These are phyloP conservation scores for Luffa aegyptiaca DNA, from an alignment of 306 rosid genomes.

Conservation along the genomic window DNA sequence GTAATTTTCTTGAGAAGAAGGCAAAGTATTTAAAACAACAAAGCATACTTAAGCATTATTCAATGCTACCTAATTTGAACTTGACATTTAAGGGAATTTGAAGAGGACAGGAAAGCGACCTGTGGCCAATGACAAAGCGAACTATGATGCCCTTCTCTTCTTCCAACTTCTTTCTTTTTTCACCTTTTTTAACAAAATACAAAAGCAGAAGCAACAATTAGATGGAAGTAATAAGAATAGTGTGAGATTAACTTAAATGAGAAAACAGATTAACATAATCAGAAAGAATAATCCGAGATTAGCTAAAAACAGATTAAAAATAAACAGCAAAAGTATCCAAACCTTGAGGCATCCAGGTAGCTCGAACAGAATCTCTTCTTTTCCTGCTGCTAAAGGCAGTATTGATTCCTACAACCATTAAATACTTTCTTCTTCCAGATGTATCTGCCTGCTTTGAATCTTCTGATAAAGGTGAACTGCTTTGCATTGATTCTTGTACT, in stretches of 20 bases:
- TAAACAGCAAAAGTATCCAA: slow-evolving; percentile 1
- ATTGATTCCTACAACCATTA: slow-evolving; percentile 88
- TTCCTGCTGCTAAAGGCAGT: slow-evolving; percentile 98
- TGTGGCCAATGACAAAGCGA: slow-evolving; percentile 95
- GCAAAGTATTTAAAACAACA: background rate
- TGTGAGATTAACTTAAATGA: background rate
- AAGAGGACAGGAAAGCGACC: slow-evolving; percentile 34
- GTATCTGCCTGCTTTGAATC: slow-evolving; percentile 35
- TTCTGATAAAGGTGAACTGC: slow-evolving; percentile 63
- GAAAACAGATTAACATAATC: background rate
- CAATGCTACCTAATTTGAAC: background rate
- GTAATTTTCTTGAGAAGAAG: slow-evolving; percentile 3
- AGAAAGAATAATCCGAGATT: background rate
- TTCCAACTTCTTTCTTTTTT: slow-evolving; percentile 82
- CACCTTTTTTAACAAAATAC: slow-evolving; percentile 49
- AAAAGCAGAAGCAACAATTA: slow-evolving; percentile 28
- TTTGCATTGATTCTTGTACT: slow-evolving; percentile 63
- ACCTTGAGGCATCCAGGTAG: slow-evolving; percentile 99
- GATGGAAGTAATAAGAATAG: background rate
- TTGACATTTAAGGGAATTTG: background rate
- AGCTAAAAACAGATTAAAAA: background rate
- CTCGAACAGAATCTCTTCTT: slow-evolving; percentile 96
- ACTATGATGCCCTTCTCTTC: slow-evolving; percentile 93
- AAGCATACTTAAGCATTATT: background rate
- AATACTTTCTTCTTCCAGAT: slow-evolving; percentile 56